Conservation (phyloP, 805 yeast genomes). For the Lipomyces kockii region DNA sequence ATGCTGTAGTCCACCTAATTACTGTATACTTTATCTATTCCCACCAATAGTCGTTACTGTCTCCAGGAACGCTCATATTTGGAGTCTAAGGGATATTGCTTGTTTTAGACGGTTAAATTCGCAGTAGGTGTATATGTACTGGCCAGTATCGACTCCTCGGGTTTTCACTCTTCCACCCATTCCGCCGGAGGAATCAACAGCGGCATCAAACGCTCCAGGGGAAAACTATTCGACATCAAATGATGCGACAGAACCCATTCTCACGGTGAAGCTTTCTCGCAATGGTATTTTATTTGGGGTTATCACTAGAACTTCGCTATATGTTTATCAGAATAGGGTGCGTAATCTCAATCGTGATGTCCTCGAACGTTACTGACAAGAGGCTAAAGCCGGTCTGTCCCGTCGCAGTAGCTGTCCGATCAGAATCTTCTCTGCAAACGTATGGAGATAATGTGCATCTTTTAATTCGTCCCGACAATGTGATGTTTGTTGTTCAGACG, state of each 20-base stretch:
- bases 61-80: neutral
- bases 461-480: conserved; percentile 52
- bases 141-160: conserved; percentile 45
- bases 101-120: neutral
- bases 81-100: neutral
- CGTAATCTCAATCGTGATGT: conserved; percentile 8
- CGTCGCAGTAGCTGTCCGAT: conserved; percentile 54
- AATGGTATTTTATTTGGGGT: conserved; percentile 45
- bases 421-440: conserved; percentile 50
- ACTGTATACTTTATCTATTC: too few species aligned
- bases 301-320: conserved; percentile 48
- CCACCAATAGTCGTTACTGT: too few species aligned
- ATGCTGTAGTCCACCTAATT: neutral
- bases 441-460: conserved; percentile 55
- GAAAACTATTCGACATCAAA: neutral
- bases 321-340: conserved; percentile 48
- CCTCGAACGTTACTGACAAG: conserved; percentile 13
- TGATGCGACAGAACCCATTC: conserved; percentile 44
- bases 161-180: conserved; percentile 39
- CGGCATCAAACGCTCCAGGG: neutral
- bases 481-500: conserved; percentile 44
- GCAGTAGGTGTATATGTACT: conserved; percentile 39
- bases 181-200: conserved; percentile 1
- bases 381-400: conserved; percentile 51
- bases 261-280: conserved; percentile 43